Evolutionary conservation across 257 asterid species (phyloP).

Genomic region (Anisodus acutangulus): DNA sequence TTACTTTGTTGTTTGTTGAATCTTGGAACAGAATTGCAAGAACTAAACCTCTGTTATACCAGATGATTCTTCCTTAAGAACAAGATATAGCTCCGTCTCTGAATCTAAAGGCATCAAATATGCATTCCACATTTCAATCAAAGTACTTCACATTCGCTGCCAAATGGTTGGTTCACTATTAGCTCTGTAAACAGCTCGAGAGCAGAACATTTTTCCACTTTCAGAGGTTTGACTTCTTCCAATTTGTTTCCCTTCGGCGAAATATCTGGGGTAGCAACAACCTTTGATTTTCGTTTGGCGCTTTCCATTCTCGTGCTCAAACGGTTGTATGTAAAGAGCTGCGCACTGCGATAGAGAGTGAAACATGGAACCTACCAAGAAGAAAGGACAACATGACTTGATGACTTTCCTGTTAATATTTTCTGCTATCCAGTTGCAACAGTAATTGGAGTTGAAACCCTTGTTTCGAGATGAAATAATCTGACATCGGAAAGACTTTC

Average conservation of each 20-base stretch:
- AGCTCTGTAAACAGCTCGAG: neutral
- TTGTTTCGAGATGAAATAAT: neutral
- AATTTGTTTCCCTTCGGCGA: neutral
- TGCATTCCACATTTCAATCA: too few relatives aligned
- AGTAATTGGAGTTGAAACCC: neutral
- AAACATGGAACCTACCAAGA: constrained; percentile 8
- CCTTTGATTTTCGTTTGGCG: neutral
- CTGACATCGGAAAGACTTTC: neutral
- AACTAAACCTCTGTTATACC: too few relatives aligned
- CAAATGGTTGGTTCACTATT: too few relatives aligned
- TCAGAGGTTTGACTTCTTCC: constrained; percentile 1
- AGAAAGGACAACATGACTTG: neutral
- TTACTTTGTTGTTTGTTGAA: too few relatives aligned
- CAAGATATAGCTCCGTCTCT: too few relatives aligned
- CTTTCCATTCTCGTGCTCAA: neutral
- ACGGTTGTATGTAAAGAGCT: neutral
- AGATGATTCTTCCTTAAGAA: too few relatives aligned
- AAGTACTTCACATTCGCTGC: too few relatives aligned
- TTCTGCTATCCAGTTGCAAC: neutral
- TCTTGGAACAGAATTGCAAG: too few relatives aligned
- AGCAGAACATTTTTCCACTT: neutral
- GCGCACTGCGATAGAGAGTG: neutral
- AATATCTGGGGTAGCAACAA: neutral
- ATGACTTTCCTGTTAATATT: too few relatives aligned
- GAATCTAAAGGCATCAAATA: too few relatives aligned